Conservation (phyloP, 495 filamentous ascomycete genomes). For the Pseudotulostoma volvatum region DNA sequence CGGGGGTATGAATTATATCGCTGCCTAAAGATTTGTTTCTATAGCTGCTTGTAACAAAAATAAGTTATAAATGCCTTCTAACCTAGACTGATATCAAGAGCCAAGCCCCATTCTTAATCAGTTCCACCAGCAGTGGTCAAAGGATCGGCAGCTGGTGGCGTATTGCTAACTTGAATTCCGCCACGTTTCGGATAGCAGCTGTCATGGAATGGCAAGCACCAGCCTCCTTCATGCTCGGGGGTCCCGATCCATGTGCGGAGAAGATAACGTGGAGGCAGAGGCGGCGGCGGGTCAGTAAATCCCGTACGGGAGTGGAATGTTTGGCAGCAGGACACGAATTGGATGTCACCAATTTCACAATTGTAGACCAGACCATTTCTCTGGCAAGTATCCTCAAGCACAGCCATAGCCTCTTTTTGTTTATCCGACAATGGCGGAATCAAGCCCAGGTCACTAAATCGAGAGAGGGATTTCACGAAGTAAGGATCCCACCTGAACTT, state of each 20-base stretch:
- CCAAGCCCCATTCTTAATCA: too few species aligned
- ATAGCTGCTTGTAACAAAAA: too few species aligned
- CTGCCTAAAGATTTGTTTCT: too few species aligned
- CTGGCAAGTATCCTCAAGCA: slow-evolving; percentile 53
- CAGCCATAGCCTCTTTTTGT: slow-evolving; percentile 44
- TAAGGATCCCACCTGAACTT: slow-evolving; percentile 60
- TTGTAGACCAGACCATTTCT: slow-evolving; percentile 57
- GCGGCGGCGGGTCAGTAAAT: slow-evolving; percentile 48
- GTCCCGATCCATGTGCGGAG: slow-evolving; percentile 74
- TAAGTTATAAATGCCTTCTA: too few species aligned
- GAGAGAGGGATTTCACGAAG: slow-evolving; percentile 48
- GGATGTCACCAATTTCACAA: slow-evolving; percentile 64
- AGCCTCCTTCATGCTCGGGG: slow-evolving; percentile 69
- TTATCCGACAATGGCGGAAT: slow-evolving; percentile 49
- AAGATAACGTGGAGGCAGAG: slow-evolving; percentile 52
- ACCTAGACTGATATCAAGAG: too few species aligned
- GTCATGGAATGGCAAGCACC: slow-evolving; percentile 71
- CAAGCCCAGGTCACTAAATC: slow-evolving; percentile 48
- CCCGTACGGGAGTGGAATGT: slow-evolving; percentile 53
- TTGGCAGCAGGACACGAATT: slow-evolving; percentile 55
- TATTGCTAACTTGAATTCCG: slow-evolving; percentile 74
- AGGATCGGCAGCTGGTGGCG: slow-evolving; percentile 44
- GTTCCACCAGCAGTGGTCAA: too few species aligned
- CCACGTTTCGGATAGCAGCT: slow-evolving; percentile 68
- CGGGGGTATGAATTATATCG: too few species aligned